Base-by-base conservation (phyloP, 1,284 basidiomycete genomes). In the Cryptococcus sp. region DNA sequence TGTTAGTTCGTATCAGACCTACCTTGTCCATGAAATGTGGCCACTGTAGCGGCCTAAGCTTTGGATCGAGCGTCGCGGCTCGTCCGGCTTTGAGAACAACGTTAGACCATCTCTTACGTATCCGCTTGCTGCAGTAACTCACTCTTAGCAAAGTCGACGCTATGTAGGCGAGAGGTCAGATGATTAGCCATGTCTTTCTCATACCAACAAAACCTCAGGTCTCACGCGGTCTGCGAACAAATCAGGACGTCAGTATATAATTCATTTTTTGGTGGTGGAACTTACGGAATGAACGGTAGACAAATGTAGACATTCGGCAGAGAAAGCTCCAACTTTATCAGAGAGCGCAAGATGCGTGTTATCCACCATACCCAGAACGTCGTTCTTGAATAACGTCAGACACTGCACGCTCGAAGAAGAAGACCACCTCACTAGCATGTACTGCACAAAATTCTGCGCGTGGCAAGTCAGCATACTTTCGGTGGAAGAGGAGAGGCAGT, bases 121-220 rank as follows among this genome's bases (percentile, higher is more conserved):
- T 29, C 26, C 15, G 10, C 19, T 52, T 6, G 19, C 37, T 22
- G 26, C 10, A 3, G 19, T 15, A 17, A 45, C 71, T 61, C 25
- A 75, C 74, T 78, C 59, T 79, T 79, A n/a, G 78, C 74, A 55
- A 78, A 79, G 58, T 79, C 78, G 23, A 79, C 78, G 10, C 72
- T 74, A n/a, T 5, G 11, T 8, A 44, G 3, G 50, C 7, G 23
- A 2, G 17, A 10, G 17, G 40, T 55, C 43, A 54, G 41, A 8
- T 34, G 29, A 43, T 26, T n/a, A 46, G 20, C 43, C 57, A 50
- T 57, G 50, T 54, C 62, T 50, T 56, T 37, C 59, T 59, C 29
- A 50, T 20, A 19, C 43, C 16, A 46, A 38, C 19, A 0, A 41
- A 10, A 16, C 41, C 2, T 15, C 5, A n/a, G 41, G n/a, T 44